These are phyloP conservation scores for Russula compacta DNA, from an alignment of 768 basidiomycete genomes.

Conservation along the genomic window DNA sequence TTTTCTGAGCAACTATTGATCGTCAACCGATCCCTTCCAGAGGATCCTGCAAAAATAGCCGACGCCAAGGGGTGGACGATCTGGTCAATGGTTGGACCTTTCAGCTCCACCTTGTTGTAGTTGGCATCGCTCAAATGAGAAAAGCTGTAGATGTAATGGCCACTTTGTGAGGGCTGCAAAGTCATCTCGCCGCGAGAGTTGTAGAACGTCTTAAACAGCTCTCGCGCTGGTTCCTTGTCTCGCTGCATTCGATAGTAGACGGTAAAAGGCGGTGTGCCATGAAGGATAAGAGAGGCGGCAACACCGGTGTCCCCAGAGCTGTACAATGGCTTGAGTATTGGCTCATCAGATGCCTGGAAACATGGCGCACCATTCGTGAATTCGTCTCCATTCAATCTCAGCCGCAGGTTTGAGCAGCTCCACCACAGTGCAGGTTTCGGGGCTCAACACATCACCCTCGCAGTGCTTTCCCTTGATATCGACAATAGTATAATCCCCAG, in stretches of 20 bases:
- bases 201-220: slow-evolving; percentile 50
- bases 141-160: slow-evolving; percentile 82
- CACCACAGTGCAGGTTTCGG: slow-evolving; percentile 68
- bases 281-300: slow-evolving; percentile 74
- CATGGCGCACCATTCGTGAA: slow-evolving; percentile 73
- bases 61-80: slow-evolving; percentile 83
- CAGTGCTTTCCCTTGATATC: slow-evolving; percentile 74
- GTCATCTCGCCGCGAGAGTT: slow-evolving; percentile 73
- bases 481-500: slow-evolving; percentile 71
- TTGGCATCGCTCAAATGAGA: slow-evolving; percentile 71
- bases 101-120: slow-evolving; percentile 67
- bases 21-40: slow-evolving; percentile 40
- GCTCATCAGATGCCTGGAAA: not conserved
- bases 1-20: slow-evolving; percentile 76
- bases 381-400: slow-evolving; percentile 80
- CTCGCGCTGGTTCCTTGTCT: slow-evolving; percentile 54
- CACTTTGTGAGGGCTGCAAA: slow-evolving; percentile 80
- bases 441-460: slow-evolving; percentile 73
- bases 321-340: slow-evolving; percentile 2
- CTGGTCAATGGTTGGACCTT: slow-evolving; percentile 75
- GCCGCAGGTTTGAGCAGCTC: slow-evolving; percentile 72
- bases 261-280: slow-evolving; percentile 83
- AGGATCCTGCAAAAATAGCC: slow-evolving; percentile 50
- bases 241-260: slow-evolving; percentile 71
- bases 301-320: slow-evolving; percentile 91